These are phyloP conservation scores for Pachysandra terminalis DNA, from an alignment of 164 flowering plant genomes.

Conservation along the genomic window DNA sequence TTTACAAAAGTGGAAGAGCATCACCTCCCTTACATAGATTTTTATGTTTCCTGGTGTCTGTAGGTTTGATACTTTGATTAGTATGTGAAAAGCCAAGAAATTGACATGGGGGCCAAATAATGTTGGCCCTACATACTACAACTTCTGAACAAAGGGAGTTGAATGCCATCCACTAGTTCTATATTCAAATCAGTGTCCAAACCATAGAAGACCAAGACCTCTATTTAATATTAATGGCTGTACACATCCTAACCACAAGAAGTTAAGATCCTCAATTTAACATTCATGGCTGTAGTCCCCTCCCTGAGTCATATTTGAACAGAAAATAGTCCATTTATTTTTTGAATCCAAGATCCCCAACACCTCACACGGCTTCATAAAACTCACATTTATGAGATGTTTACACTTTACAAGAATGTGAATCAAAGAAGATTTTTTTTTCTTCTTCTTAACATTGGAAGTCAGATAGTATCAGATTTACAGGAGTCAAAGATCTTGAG, in stretches of 20 bases:
- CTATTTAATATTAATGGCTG: slow-evolving; percentile 1
- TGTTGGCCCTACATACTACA: slow-evolving; percentile 18
- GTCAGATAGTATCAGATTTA: not conserved
- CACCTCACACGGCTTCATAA: slow-evolving; percentile 15
- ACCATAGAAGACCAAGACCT: not conserved
- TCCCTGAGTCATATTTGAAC: slow-evolving; percentile 2
- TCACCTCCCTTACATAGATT: too few species aligned
- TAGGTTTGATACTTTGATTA: not conserved
- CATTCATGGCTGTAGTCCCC: slow-evolving; percentile 8
- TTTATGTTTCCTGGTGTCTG: slow-evolving; percentile 25
- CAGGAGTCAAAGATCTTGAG: slow-evolving; percentile 12
- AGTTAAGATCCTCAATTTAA: slow-evolving; percentile 1
- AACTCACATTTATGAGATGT: not conserved
- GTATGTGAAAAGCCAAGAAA: slow-evolving; percentile 15
- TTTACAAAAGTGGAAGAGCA: not conserved
- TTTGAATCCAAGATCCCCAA: slow-evolving; percentile 1
- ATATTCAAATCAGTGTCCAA: not conserved
- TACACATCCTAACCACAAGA: slow-evolving; percentile 6
- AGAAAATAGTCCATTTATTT: not conserved
- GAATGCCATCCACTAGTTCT: slow-evolving; percentile 7
- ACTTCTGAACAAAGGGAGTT: slow-evolving; percentile 21
- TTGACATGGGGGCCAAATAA: slow-evolving; percentile 15
- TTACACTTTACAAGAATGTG: slow-evolving; percentile 1
- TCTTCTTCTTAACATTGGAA: too few species aligned
- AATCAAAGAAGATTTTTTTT: not conserved